phyloP scores from a whole-genome alignment of 495 filamentous ascomycete genomes.

The Neurospora sp. region DNA sequence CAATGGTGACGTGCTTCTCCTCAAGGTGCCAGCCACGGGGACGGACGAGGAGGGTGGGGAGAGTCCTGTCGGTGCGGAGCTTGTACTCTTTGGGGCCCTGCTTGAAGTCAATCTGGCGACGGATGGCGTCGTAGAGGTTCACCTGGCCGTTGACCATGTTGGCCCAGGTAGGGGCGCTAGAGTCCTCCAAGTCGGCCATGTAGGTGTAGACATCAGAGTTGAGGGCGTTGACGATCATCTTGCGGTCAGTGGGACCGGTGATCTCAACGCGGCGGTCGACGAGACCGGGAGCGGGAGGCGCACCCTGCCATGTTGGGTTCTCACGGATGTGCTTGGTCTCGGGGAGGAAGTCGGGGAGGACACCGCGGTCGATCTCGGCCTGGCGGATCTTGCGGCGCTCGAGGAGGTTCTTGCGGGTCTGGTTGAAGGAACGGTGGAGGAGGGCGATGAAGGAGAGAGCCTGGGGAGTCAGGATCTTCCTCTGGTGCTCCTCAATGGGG shows the following conservation, averaged over 20 bases:
- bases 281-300: conserved; percentile 84
- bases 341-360: conserved; percentile 88
- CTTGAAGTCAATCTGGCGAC: conserved; percentile 93
- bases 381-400: conserved; percentile 81
- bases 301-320: conserved; percentile 87
- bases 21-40: conserved; percentile 92
- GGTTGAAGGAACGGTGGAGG: conserved; percentile 89
- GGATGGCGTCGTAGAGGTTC: conserved; percentile 95
- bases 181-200: conserved; percentile 99
- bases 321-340: conserved; percentile 96
- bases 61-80: conserved; percentile 71
- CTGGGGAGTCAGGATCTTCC: conserved; percentile 85
- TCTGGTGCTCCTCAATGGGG: conserved; percentile 60
- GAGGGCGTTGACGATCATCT: conserved; percentile 98
- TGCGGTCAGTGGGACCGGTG: conserved; percentile 93
- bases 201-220: conserved; percentile 99
- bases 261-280: conserved; percentile 97
- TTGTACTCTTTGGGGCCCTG: conserved; percentile 94
- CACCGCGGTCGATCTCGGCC: conserved; percentile 86
- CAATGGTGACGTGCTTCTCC: conserved; percentile 95
- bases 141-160: conserved; percentile 99
- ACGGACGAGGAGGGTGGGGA: conserved; percentile 78
- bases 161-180: conserved; percentile 94
- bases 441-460: conserved; percentile 89
- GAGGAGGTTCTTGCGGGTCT: conserved; percentile 77